A percentile compares a stretch with the other conserved stretches of the same genome.
phyloP scores from a whole-genome alignment of 1,284 basidiomycete species.

The Moesziomyces sp. region DNA sequence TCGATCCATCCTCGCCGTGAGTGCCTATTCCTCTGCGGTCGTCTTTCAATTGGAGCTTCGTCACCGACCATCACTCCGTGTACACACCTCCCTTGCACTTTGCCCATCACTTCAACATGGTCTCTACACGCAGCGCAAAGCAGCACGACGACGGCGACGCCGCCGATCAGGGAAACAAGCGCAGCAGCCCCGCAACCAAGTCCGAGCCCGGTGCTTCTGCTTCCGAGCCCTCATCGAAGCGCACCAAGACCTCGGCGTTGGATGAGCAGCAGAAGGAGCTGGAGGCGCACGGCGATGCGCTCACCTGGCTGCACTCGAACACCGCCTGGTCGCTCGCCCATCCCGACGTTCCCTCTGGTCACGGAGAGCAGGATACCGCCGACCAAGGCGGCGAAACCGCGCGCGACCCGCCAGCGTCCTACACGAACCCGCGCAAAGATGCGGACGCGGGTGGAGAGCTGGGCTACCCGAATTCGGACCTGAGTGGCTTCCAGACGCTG shows the following conservation, averaged over 20 bases:
- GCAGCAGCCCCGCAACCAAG: neutral
- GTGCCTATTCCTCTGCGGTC: neutral
- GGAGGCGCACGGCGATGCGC: slow-evolving; percentile 30
- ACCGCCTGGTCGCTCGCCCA: slow-evolving; percentile 32
- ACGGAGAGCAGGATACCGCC: slow-evolving; percentile 32
- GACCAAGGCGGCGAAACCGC: slow-evolving; percentile 31
- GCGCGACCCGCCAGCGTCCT: slow-evolving; percentile 19
- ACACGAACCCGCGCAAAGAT: slow-evolving; percentile 24
- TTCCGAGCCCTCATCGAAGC: slow-evolving; percentile 25
- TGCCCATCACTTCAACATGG: slow-evolving; percentile 13
- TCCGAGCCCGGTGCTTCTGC: neutral
- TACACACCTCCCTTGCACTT: too few relatives aligned
- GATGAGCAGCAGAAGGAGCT: slow-evolving; percentile 44
- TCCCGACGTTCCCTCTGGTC: slow-evolving; percentile 23
- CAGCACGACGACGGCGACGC: slow-evolving; percentile 3
- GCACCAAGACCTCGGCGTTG: slow-evolving; percentile 38
- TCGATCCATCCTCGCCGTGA: too few relatives aligned
- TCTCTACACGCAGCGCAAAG: slow-evolving; percentile 23
- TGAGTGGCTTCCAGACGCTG: slow-evolving; percentile 47
- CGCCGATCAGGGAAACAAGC: slow-evolving; percentile 2
- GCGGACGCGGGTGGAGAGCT: slow-evolving; percentile 20
- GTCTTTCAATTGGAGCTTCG: neutral
- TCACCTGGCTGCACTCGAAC: slow-evolving; percentile 37
- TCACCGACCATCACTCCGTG: neutral
- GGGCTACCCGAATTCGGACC: slow-evolving; percentile 40